These are phyloP conservation scores for Sonneratia alba DNA, from an alignment of 345 rosid genomes.

Conservation along the genomic window DNA sequence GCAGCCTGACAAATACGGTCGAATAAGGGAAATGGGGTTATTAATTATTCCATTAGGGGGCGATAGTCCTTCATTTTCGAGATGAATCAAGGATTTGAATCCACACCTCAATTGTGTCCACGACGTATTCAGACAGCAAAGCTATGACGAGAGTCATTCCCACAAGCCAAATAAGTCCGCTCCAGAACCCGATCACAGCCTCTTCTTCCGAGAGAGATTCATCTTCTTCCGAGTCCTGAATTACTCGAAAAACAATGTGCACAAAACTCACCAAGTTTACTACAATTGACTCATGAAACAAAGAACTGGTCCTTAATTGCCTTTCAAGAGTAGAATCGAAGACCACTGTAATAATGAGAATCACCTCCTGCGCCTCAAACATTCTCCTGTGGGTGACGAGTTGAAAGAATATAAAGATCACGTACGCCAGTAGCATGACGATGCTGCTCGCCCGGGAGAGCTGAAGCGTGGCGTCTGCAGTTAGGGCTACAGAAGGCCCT, in stretches of 20 bases:
- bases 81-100: not conserved
- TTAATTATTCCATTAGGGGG: too few species aligned
- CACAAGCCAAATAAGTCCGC: conserved; percentile 67
- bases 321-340: too few species aligned
- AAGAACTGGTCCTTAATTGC: not conserved
- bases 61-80: too few species aligned
- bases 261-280: not conserved
- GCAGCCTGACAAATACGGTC: conserved; percentile 50
- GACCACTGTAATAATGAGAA: too few species aligned
- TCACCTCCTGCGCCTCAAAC: conserved; percentile 51
- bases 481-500: conserved; percentile 19
- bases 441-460: conserved; percentile 80
- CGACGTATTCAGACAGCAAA: conserved; percentile 70
- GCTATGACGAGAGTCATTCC: conserved; percentile 77
- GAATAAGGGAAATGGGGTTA: too few species aligned
- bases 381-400: conserved; percentile 60
- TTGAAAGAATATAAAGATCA: conserved; percentile 70
- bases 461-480: conserved; percentile 33
- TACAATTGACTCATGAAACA: not conserved
- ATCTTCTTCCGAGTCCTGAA: conserved; percentile 33
- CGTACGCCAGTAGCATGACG: conserved; percentile 65
- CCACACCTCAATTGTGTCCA: conserved; percentile 68
- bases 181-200: conserved; percentile 74
- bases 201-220: conserved; percentile 36
- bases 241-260: not conserved